Base-by-base conservation (phyloP, 345 rosid species). In the Kernera saxatilis region DNA sequence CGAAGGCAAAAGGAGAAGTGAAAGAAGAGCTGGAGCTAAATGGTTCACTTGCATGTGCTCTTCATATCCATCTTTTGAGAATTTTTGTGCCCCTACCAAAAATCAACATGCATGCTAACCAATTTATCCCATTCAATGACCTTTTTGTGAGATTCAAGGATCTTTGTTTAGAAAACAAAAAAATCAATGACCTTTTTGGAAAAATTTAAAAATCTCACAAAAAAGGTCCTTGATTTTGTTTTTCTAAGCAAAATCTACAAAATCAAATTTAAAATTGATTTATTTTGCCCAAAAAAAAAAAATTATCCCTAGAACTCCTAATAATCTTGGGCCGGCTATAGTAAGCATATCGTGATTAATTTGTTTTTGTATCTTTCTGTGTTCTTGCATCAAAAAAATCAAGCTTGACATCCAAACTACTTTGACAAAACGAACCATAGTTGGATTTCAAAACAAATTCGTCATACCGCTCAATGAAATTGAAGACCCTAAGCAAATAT, bases 41-140 rank as follows among this genome's bases (percentile, higher is more conserved):
- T 92, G 97, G 84, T 92, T 92, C 68, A 90, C 97, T 90, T 92
- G 97, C 87, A 88, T 79, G 68, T 92, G 98, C 30, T 85, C 81
- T 80, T 92, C 97, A 79, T 84, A 72, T 30, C 90, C 95, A 82
- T 92, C 90, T 61, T 84, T 82, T n/a, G 98, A 90, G 77, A 92
- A 85, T 44, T 64, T 88, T 81, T 90, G 97, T 44, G 92, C 87
- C 72, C 83, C 95, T 90, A 60, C 60, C 55, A 26, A 30, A 30
- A 18, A 36, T 70, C 40, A 37, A 45, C 36, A 58, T 23, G 36
- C 69, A 26, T 14, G 22, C 56, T 66, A 58, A 60, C 49, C 40
- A 76, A 52, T 22, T 48, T 32, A n/a, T n/a, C n/a, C n/a, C n/a
- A n/a, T n/a, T n/a, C n/a, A n/a, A n/a, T n/a, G n/a, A n/a, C n/a